Percentiles rank a stretch among this genome's conserved stretches.
Evolutionary conservation across 2,329 filamentous ascomycete species (phyloP).

Genomic region (Pestalotiopsis sp.): DNA sequence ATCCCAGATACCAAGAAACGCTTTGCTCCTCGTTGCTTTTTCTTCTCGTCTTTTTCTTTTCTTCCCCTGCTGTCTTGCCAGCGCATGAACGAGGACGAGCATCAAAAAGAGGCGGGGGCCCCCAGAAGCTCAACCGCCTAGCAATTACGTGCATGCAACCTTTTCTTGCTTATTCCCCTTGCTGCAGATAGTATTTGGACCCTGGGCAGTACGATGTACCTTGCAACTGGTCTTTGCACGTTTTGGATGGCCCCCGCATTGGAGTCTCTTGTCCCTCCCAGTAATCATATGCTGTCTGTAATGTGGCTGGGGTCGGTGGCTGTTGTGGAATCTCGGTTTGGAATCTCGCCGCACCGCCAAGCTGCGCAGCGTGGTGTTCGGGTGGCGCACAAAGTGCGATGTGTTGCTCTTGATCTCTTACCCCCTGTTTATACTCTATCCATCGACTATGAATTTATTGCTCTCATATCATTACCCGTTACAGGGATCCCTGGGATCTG

Average conservation of each 20-base stretch:
- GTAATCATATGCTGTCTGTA: not conserved
- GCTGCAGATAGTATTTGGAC: not conserved
- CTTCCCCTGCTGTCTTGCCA: not conserved
- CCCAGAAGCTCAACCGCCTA: not conserved
- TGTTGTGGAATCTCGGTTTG: too few species aligned
- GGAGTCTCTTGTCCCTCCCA: not conserved
- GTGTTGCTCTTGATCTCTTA: not conserved
- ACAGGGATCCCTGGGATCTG: not conserved
- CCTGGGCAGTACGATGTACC: not conserved
- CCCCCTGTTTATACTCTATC: not conserved
- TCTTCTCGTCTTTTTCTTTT: not conserved
- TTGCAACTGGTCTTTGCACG: not conserved
- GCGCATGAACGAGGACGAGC: not conserved
- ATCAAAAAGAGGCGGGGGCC: not conserved
- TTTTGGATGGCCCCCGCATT: not conserved
- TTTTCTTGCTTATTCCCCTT: not conserved
- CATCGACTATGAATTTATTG: not conserved
- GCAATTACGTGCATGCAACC: not conserved
- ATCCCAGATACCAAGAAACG: too few species aligned
- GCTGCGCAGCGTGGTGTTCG: too few species aligned
- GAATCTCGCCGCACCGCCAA: too few species aligned
- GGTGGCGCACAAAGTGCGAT: not conserved
- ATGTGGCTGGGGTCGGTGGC: not conserved
- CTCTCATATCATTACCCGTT: not conserved
- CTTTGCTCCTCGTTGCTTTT: too few species aligned